These are phyloP conservation scores for Blastobotrys peoriensis DNA, from an alignment of 805 yeast species.

Conservation along the genomic window DNA sequence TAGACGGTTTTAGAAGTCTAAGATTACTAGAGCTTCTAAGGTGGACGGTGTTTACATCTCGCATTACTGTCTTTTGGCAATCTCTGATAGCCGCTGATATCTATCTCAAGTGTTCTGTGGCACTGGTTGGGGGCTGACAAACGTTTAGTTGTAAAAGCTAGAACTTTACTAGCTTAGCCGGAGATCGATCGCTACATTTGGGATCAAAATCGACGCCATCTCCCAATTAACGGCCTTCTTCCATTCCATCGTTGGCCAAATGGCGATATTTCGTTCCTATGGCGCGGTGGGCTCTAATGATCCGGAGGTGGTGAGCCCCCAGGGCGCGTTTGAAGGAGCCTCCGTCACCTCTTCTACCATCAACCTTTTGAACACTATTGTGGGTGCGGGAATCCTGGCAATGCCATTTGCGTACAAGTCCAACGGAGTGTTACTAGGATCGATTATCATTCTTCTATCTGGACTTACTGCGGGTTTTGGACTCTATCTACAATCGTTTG, in stretches of 20 bases:
- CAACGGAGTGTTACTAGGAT: constrained; percentile 57
- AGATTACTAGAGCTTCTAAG: too few species aligned
- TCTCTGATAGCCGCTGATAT: too few species aligned
- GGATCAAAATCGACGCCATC: too few species aligned
- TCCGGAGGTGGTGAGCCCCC: background rate
- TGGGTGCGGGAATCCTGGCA: constrained; percentile 75
- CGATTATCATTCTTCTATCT: constrained; percentile 48
- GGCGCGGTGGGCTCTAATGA: background rate
- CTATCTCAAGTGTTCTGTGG: too few species aligned
- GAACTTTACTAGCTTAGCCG: too few species aligned
- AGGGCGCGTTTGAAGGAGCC: constrained; percentile 12
- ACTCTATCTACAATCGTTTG: constrained; percentile 53
- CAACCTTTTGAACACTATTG: constrained; percentile 64
- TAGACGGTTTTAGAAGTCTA: too few species aligned
- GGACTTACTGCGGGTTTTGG: constrained; percentile 65
- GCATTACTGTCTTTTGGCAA: too few species aligned
- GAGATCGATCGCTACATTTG: too few species aligned
- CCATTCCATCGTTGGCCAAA: background rate
- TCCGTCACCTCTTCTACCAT: constrained; percentile 49
- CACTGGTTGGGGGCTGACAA: too few species aligned
- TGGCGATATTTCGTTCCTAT: background rate
- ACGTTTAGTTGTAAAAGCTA: too few species aligned
- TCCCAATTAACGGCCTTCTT: background rate
- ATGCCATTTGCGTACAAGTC: constrained; percentile 64
- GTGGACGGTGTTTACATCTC: too few species aligned